Conservation (phyloP, 78 protist species). For the Speleostelium caveatum region DNA sequence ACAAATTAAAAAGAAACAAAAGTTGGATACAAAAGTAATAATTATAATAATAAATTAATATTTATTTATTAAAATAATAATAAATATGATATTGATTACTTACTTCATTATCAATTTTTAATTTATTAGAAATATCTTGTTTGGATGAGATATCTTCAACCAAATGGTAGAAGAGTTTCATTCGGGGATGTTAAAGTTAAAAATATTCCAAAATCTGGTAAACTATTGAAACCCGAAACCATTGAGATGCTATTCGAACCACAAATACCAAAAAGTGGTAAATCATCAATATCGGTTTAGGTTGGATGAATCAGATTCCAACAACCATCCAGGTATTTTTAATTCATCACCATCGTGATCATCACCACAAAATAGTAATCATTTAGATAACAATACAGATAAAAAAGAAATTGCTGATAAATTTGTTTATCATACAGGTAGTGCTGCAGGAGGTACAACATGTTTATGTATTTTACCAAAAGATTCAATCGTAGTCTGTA, state of each 20-base stretch:
- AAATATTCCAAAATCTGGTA: conserved; percentile 14
- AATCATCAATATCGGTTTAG: conserved; percentile 4
- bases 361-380: too few relatives aligned
- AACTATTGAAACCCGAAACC: conserved; percentile 3
- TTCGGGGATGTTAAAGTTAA: background rate
- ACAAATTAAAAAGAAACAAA: background rate
- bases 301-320: conserved; percentile 25
- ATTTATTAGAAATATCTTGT: conserved; percentile 2
- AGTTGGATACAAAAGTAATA: background rate
- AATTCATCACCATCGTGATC: too few relatives aligned
- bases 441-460: conserved; percentile 55
- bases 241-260: conserved; percentile 28
- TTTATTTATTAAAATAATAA: background rate
- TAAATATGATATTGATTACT: too few relatives aligned
- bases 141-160: background rate
- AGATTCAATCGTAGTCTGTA: conserved; percentile 25
- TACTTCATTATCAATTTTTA: background rate
- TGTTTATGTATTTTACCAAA: conserved; percentile 9
- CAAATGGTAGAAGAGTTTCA: background rate
- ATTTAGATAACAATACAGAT: too few relatives aligned
- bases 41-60: background rate
- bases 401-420: too few relatives aligned
- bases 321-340: too few relatives aligned
- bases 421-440: conserved; percentile 58
- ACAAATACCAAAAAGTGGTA: conserved; percentile 11